phyloP scores from a whole-genome alignment of 176 grass and related monocot species.

The Areca catechu region DNA sequence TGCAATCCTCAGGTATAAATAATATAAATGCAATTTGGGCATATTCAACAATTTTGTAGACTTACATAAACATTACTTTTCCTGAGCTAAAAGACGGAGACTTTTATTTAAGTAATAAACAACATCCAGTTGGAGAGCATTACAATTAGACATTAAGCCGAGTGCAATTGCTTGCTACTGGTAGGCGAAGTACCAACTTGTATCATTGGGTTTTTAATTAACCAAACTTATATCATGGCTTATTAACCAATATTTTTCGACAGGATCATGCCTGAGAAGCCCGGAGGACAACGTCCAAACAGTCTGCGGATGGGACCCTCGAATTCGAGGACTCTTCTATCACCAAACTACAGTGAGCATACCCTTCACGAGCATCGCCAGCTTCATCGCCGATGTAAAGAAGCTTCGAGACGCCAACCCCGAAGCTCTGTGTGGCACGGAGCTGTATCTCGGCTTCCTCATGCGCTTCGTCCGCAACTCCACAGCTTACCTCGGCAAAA shows the following conservation, averaged over 20 bases:
- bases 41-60: too few relatives aligned
- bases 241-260: background rate
- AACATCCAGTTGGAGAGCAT: too few relatives aligned
- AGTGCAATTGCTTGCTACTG: too few relatives aligned
- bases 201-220: too few relatives aligned
- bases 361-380: constrained; percentile 18
- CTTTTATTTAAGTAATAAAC: too few relatives aligned
- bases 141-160: too few relatives aligned
- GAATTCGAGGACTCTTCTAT: constrained; percentile 27
- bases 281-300: constrained; percentile 37
- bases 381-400: constrained; percentile 45
- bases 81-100: too few relatives aligned
- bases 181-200: too few relatives aligned
- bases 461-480: constrained; percentile 40
- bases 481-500: constrained; percentile 38
- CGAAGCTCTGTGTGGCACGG: constrained; percentile 33
- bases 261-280: constrained; percentile 21
- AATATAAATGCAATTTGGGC: too few relatives aligned
- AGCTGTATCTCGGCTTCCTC: constrained; percentile 43
- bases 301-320: constrained; percentile 54
- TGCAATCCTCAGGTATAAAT: constrained; percentile 25
- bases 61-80: too few relatives aligned
- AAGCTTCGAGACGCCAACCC: constrained; percentile 41
- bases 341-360: constrained; percentile 45
- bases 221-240: too few relatives aligned